Evolutionary conservation across 768 basidiomycete species (phyloP), one percentile per base, ranked within the genome.

Genomic region (Pleurotus djamor): DNA sequence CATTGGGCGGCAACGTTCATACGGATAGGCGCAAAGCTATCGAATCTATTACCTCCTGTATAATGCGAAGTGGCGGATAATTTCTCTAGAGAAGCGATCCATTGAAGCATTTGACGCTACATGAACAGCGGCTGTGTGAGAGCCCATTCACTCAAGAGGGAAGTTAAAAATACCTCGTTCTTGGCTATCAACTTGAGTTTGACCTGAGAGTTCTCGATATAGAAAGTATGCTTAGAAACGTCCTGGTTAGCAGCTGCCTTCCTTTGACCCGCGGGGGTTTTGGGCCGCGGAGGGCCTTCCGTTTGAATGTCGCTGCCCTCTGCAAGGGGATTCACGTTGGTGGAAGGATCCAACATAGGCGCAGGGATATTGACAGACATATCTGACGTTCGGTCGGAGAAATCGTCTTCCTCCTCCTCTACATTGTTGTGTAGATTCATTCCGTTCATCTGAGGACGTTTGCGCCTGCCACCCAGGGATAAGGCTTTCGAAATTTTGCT

Each of bases 81-180:
- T 60, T 86, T 86, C 69, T 98, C 91, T 59, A 99, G 75, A 0
- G 92, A 91, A 5, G 94, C 91, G 51, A 98, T 94, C 85, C 94
- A 98, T 70, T 99, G 96, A 58, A 93, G 77, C 94, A 98, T 97
- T 79, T 97, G 94, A 16, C 96, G 84, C 91, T 92, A 58, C 33
- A 65, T 61, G 43, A 60, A 35, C 36, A 49, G n/a, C 4, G 52
- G 55, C 17, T 28, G 21, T 28, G 21, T 28, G 21, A 28, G 21
- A 28, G 3, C 21, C 21, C 21, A 28, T 28, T 28, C 21, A 28
- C 21, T 36, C 37, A n/a, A 13, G 35, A 45, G 7, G 14, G 55
- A 16, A 17, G 52, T 50, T 36, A 12, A 12, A 34, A 79, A 51
- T 48, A 91, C 92, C 76, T 97, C 92, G 68, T 89, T 96, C 68